Base-by-base conservation (phyloP, 306 rosid genomes). In the Cicer chorassanicum region DNA sequence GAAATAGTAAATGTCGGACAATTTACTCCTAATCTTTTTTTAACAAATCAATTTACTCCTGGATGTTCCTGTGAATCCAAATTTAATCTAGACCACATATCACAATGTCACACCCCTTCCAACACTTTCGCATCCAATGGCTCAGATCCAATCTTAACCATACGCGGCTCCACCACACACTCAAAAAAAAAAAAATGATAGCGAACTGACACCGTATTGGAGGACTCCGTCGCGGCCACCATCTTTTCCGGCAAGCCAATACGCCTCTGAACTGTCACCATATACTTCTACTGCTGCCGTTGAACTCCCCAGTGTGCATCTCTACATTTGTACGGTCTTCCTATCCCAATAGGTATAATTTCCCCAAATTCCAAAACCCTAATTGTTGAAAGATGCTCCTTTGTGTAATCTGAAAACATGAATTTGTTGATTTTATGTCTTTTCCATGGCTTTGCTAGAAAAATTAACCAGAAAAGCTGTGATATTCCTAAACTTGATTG, bases 261-360 rank as follows among this genome's bases (percentile, higher is more conserved):
- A 29, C 34, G 34, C 4, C 4, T 29, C 34, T 29, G 4, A 29
- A 29, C 34, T 3, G 34, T 29, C 34, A 29, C 34, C 4, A 29
- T 29, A 4, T 29, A 29, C 3, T 29, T 29, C 34, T 29, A 29
- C 34, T 29, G 34, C 63, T 42, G 42, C 41, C 65, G 65, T 29
- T 16, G 2, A 59, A 16, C 65, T 29, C 16, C 0, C 7, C 39
- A 56, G 7, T 8, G 63, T 10, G 61, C 40, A 21, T 9, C 8
- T 10, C 65, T 59, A 40, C 42, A 59, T 59, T 6, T 24, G 9
- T 5, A 11, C 44, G 9, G 6, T 60, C 11, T 36, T 60, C 44
- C 43, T 60, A 13, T 34, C 13, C 43, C 66, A 13, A 13, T 60
- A 34, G 66, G 66, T 60, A 60, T 12, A 60, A 34, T 60, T 34